Evolutionary conservation across 257 asterid species (phyloP).

Genomic region (Solanum peruvianum): DNA sequence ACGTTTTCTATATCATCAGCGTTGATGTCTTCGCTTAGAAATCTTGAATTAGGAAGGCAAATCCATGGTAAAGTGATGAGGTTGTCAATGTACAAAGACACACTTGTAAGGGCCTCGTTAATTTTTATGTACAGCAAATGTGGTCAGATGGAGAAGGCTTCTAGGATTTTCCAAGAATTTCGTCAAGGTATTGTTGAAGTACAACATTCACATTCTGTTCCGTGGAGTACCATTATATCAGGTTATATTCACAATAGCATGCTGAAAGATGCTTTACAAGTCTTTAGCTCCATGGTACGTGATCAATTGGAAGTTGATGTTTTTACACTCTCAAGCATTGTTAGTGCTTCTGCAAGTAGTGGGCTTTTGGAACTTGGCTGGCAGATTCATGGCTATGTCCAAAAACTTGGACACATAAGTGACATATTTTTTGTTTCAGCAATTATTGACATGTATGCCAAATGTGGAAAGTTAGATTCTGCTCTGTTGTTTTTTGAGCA

Average conservation of each 20-base stretch:
- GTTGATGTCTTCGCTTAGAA: conserved; percentile 37
- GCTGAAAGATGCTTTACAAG: conserved; percentile 38
- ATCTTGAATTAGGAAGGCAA: conserved; percentile 49
- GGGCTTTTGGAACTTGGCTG: conserved; percentile 52
- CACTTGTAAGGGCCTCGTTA: conserved; percentile 37
- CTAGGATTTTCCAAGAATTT: conserved; percentile 26
- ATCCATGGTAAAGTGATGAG: conserved; percentile 48
- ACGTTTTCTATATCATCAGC: conserved; percentile 55
- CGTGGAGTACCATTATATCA: conserved; percentile 51
- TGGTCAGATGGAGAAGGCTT: conserved; percentile 46
- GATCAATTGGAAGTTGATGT: conserved; percentile 31
- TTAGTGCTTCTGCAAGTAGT: conserved; percentile 36
- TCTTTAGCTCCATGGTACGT: conserved; percentile 37
- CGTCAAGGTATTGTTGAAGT: not conserved
- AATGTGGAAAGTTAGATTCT: conserved; percentile 52
- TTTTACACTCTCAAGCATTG: conserved; percentile 45
- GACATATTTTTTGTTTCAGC: conserved; percentile 46
- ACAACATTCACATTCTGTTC: conserved; percentile 15
- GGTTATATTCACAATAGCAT: conserved; percentile 53
- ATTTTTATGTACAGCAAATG: conserved; percentile 78
- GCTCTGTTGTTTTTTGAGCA: conserved; percentile 33
- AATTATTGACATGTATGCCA: conserved; percentile 70
- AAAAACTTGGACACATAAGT: conserved; percentile 38
- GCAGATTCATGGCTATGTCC: conserved; percentile 52
- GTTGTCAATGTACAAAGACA: conserved; percentile 31